Base-by-base conservation (phyloP, 371 early-diverging fungal genomes). In the Catenaria anguillulae region DNA sequence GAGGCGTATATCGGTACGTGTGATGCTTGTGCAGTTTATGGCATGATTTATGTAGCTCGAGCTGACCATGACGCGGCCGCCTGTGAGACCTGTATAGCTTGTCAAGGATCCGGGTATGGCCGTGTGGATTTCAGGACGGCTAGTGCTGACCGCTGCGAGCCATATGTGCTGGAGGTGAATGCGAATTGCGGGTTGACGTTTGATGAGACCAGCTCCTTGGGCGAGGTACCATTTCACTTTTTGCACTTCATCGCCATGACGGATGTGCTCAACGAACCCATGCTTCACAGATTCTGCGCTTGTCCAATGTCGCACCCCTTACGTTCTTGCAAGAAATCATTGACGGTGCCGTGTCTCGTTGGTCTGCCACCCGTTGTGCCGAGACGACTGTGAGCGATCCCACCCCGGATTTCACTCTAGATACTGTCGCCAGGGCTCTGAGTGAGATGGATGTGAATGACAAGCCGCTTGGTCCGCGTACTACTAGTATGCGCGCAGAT, bases 121-220 rank as follows among this genome's bases (percentile, higher is more conserved):
- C 56, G 77, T 56, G 73, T 77, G 19, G 77, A 77, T 36, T 75
- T 77, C 29, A 65, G 78, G 8, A 77, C 75, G 1, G 42, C 59
- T 3, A 66, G 63, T 31, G 62, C 67, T 58, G 73, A 68, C 26
- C 61, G 34, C 4, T 68, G 64, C 29, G 69, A 75, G 13, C 69
- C 70, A 19, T 50, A 68, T 0, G 78, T 77, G 6, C 67, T 77
- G 10, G 78, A 77, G 60, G 78, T 77, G 33, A 77, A 77, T 46
- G 77, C 78, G 45, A 77, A 77, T 46, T 77, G 78, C 56, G 78
- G 77, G 2, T 61, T 77, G 33, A 66, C 72, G 3, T 77, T 77
- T 61, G 71, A 71, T 50, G 66, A 66, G 60, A 21, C 33, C 15
- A 56, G 23, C n/a, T 29, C 43, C 15, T 23, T 31, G 2, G 55